phyloP scores from a whole-genome alignment of 345 rosid genomes.

The Viola odorata region DNA sequence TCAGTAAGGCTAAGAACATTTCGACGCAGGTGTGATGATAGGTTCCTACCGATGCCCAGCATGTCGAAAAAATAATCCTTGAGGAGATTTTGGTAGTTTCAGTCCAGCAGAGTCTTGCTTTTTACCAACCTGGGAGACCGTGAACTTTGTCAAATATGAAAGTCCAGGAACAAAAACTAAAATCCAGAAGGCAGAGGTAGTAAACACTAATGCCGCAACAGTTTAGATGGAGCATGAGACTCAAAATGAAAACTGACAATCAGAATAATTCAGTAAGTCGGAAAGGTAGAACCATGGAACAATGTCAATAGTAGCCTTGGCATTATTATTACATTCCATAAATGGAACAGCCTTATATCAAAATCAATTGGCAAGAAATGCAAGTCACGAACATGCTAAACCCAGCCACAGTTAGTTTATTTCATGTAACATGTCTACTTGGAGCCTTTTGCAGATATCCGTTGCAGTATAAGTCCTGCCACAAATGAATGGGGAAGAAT shows the following conservation, averaged over 20 bases:
- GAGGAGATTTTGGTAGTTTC: conserved; percentile 36
- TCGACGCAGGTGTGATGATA: too few species aligned
- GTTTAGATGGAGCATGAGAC: background rate
- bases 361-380: background rate
- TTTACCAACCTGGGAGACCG: conserved; percentile 41
- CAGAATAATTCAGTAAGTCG: background rate
- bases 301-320: background rate
- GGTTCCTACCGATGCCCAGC: conserved; percentile 51
- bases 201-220: background rate
- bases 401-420: background rate
- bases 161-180: background rate
- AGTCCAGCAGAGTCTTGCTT: conserved; percentile 32
- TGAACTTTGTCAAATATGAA: background rate
- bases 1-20: too few species aligned
- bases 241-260: background rate
- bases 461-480: too few species aligned
- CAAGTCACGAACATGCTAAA: background rate
- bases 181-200: background rate
- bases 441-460: background rate
- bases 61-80: conserved; percentile 62
- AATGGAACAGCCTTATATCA: background rate
- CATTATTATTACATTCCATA: background rate
- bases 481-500: too few species aligned
- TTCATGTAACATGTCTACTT: too few species aligned
- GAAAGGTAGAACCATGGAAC: background rate